These are phyloP conservation scores for Trichoderma arundinaceum DNA, from an alignment of 2,329 filamentous ascomycete genomes.

Conservation along the genomic window DNA sequence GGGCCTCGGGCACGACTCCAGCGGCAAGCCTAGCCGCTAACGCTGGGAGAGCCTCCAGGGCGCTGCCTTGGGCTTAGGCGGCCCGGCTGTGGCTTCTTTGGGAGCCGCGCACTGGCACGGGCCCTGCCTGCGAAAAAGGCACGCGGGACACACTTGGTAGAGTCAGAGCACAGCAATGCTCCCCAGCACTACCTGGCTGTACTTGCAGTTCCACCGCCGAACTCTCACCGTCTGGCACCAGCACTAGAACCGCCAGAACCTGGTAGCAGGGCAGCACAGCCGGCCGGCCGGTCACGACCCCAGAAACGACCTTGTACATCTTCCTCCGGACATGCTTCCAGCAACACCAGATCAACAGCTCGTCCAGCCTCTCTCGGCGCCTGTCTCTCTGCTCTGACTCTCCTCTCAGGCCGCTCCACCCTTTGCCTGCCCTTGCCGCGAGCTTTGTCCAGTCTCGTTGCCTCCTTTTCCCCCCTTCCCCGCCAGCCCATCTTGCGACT, in stretches of 20 bases:
- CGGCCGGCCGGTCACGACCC: constrained; percentile 22
- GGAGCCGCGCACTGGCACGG: no score
- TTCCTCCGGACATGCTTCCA: not conserved
- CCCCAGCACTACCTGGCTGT: no score
- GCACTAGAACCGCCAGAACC: no score
- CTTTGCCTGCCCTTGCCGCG: constrained; percentile 16
- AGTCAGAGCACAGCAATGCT: no score
- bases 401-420: constrained; percentile 19
- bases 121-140: no score
- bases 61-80: no score
- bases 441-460: constrained; percentile 1
- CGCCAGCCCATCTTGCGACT: not conserved
- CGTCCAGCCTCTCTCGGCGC: not conserved
- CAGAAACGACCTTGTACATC: constrained; percentile 19
- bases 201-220: no score
- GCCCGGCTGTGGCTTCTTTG: constrained; percentile 17
- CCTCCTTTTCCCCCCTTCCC: constrained; percentile 10
- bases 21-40: constrained; percentile 19
- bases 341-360: not conserved
- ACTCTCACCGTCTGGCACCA: no score
- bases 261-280: no score
- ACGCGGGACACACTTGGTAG: no score
- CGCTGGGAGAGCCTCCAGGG: no score
- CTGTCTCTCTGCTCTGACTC: no score
- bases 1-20: constrained; percentile 15